Conservation (phyloP, 352 stramenopile genomes). For the Globisporangium cylindrosporum region DNA sequence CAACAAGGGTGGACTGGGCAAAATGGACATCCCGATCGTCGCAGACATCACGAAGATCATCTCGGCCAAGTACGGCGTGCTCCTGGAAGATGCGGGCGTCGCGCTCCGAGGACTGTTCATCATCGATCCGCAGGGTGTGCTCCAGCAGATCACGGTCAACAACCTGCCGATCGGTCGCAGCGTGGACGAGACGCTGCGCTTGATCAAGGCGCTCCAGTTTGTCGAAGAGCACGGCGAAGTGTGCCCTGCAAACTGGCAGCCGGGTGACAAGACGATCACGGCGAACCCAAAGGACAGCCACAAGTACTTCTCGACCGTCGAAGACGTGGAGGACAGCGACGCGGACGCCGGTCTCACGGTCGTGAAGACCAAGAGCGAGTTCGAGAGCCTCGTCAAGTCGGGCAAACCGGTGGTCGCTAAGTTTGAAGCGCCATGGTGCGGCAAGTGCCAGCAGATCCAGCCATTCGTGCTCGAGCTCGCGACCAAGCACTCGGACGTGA, state of each 20-base stretch:
- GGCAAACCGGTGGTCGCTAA: constrained; percentile 75
- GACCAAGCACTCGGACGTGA: constrained; percentile 58
- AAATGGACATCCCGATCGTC: constrained; percentile 93
- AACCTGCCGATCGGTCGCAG: constrained; percentile 90
- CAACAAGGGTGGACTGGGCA: constrained; percentile 89
- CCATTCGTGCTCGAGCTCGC: constrained; percentile 72
- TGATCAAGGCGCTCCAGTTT: constrained; percentile 93
- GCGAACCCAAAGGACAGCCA: constrained; percentile 77
- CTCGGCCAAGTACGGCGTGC: constrained; percentile 88
- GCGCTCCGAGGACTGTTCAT: constrained; percentile 92
- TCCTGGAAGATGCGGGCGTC: constrained; percentile 82
- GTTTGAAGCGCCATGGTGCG: constrained; percentile 86
- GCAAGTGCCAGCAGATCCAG: constrained; percentile 84
- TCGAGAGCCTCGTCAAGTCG: constrained; percentile 57
- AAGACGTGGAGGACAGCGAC: constrained; percentile 30
- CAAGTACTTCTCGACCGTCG: constrained; percentile 82
- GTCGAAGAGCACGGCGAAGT: constrained; percentile 90
- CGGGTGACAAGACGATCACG: constrained; percentile 89
- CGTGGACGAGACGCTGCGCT: constrained; percentile 91
- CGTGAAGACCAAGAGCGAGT: constrained; percentile 59
- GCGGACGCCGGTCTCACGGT: constrained; percentile 40
- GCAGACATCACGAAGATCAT: constrained; percentile 93
- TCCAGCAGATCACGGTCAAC: constrained; percentile 91
- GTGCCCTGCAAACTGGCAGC: constrained; percentile 93
- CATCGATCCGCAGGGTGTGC: constrained; percentile 87